Percentiles rank a stretch among this genome's conserved stretches.
These are phyloP conservation scores for Diplodia seriata DNA, from an alignment of 2,329 filamentous ascomycete genomes.

Conservation along the genomic window DNA sequence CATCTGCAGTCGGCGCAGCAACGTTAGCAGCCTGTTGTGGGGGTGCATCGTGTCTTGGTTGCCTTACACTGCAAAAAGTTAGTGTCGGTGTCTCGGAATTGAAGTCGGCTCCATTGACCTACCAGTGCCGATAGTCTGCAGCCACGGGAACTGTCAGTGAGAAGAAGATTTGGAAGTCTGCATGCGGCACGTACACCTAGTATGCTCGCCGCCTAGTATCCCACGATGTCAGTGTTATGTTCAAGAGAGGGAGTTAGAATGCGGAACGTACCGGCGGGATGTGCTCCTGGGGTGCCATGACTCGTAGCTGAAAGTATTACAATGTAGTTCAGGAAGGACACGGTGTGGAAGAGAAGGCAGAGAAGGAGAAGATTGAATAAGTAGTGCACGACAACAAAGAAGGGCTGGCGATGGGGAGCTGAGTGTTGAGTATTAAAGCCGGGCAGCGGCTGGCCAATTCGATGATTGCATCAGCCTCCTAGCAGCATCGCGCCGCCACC, in stretches of 20 bases:
- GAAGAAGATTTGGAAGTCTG: neutral
- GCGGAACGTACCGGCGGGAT: conserved; percentile 25
- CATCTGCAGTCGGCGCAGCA: conserved; percentile 40
- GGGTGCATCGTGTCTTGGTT: conserved; percentile 7
- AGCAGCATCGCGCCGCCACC: conserved; percentile 25
- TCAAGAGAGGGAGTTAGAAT: neutral
- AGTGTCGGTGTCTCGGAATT: conserved; percentile 12
- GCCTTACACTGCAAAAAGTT: conserved; percentile 36
- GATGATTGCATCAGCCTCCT: conserved; percentile 17
- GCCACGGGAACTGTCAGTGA: conserved; percentile 3
- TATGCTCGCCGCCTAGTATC: conserved; percentile 47
- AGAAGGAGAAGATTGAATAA: neutral
- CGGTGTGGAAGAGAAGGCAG: neutral
- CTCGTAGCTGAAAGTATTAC: conserved; percentile 8
- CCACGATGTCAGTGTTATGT: conserved; percentile 37
- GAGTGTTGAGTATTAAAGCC: conserved; percentile 28
- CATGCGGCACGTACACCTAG: conserved; percentile 46
- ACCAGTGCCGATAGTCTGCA: conserved; percentile 50
- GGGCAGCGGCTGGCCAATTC: conserved; percentile 4
- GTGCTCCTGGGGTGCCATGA: conserved; percentile 33
- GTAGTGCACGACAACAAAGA: neutral
- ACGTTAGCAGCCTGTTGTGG: conserved; percentile 37
- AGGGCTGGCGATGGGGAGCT: neutral
- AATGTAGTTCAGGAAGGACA: neutral
- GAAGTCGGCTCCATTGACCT: conserved; percentile 30